These are phyloP conservation scores for Colletotrichum filicis DNA, from an alignment of 2,329 filamentous ascomycete genomes.

Conservation along the genomic window DNA sequence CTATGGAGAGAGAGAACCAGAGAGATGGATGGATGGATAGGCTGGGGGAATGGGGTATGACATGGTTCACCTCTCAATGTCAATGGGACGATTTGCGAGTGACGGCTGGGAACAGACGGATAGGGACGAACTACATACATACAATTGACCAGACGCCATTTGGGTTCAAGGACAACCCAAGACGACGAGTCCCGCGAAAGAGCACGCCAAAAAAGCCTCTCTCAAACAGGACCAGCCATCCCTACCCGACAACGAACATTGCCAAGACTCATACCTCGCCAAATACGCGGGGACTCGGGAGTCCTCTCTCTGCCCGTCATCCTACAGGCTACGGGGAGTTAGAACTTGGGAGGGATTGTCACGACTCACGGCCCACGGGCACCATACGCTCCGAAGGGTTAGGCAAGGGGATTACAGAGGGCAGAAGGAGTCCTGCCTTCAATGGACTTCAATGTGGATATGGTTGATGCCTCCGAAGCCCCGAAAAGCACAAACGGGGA, in stretches of 20 bases:
- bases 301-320: background rate
- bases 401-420: background rate
- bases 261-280: slow-evolving; percentile 27
- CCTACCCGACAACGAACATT: slow-evolving; percentile 9
- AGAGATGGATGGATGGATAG: background rate
- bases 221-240: slow-evolving; percentile 17
- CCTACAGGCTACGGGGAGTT: background rate
- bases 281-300: slow-evolving; percentile 12
- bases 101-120: background rate
- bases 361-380: slow-evolving; percentile 14
- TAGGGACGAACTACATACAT: background rate
- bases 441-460: slow-evolving; percentile 10
- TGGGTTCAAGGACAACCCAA: background rate
- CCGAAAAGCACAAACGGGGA: background rate
- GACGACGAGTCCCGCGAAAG: background rate
- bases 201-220: background rate
- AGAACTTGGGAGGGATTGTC: background rate
- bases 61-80: background rate
- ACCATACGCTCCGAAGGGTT: background rate
- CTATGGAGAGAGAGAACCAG: background rate
- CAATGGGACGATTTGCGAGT: background rate
- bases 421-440: background rate
- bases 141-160: background rate
- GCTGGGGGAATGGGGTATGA: background rate
- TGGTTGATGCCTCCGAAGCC: background rate